Conservation (phyloP, 495 filamentous ascomycete species). For the Aspergillus heteromorphus region DNA sequence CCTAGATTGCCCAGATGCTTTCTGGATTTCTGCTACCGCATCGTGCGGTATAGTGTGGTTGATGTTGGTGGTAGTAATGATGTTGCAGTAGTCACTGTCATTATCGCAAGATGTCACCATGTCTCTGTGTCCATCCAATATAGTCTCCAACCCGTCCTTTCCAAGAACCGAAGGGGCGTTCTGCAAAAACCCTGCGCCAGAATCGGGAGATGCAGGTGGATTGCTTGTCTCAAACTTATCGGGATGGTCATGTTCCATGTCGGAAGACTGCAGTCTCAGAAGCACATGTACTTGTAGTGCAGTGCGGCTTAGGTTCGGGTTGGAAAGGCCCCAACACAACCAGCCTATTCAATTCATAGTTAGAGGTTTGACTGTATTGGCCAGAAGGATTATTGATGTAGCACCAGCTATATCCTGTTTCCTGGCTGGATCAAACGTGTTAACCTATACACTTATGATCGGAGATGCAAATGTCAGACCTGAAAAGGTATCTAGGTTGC, state of each 20-base stretch:
- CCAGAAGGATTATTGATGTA: too few species aligned
- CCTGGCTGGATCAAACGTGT: too few species aligned
- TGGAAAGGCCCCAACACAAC: background rate
- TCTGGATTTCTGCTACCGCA: background rate
- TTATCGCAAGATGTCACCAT: constrained; percentile 7
- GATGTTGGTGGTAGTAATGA: background rate
- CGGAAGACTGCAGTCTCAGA: constrained; percentile 12
- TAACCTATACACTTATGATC: too few species aligned
- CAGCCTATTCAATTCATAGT: constrained; percentile 7
- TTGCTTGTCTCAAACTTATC: constrained; percentile 21
- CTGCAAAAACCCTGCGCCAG: constrained; percentile 9
- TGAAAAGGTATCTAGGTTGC: too few species aligned
- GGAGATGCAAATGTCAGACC: too few species aligned
- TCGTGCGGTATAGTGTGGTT: background rate
- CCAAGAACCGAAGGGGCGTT: constrained; percentile 9
- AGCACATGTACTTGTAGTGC: constrained; percentile 8
- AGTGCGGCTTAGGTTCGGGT: background rate
- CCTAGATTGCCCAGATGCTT: background rate
- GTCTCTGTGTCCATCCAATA: constrained; percentile 12
- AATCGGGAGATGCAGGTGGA: constrained; percentile 14
- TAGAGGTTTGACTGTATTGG: too few species aligned
- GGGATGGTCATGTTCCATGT: constrained; percentile 31
- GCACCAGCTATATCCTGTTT: too few species aligned
- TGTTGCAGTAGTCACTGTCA: background rate
- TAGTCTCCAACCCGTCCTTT: constrained; percentile 4